Evolutionary conservation across 345 rosid species (phyloP).

Genomic region (Eutrema heterophyllum): DNA sequence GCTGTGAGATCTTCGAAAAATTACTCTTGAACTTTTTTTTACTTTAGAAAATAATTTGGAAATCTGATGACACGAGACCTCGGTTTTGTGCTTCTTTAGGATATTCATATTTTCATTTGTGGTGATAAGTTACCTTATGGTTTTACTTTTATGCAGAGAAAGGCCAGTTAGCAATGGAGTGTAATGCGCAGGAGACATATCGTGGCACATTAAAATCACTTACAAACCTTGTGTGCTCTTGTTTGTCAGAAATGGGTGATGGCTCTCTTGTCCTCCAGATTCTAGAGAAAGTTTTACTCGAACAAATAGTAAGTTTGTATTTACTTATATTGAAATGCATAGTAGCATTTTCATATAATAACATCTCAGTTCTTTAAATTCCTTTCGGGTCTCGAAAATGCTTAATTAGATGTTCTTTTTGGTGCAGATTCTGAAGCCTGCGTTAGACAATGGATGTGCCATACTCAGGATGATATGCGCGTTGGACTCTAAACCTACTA

Average conservation of each 20-base stretch:
- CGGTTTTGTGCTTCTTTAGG: neutral
- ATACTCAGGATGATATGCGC: constrained; percentile 56
- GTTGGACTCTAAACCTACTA: constrained; percentile 69
- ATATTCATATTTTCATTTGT: neutral
- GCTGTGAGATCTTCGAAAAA: neutral
- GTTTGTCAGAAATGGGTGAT: constrained; percentile 67
- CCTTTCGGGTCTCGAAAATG: neutral
- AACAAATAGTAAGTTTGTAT: constrained; percentile 55
- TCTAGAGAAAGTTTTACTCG: constrained; percentile 46
- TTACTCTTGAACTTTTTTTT: neutral
- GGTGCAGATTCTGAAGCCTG: constrained; percentile 46
- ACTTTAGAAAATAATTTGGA: neutral
- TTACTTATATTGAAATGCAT: neutral
- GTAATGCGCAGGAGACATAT: constrained; percentile 29
- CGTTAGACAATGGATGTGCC: constrained; percentile 60
- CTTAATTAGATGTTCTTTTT: neutral
- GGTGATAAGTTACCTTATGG: neutral
- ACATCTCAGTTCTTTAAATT: neutral
- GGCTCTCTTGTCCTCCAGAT: constrained; percentile 49
- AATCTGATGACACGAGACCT: neutral
- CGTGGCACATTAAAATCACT: constrained; percentile 43
- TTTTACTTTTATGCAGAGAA: constrained; percentile 42
- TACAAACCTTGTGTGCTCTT: constrained; percentile 42
- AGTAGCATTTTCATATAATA: neutral
- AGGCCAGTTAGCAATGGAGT: constrained; percentile 20